Conservation (phyloP, 192 early-diverging fungal species). For the Backusella morwellensis region DNA sequence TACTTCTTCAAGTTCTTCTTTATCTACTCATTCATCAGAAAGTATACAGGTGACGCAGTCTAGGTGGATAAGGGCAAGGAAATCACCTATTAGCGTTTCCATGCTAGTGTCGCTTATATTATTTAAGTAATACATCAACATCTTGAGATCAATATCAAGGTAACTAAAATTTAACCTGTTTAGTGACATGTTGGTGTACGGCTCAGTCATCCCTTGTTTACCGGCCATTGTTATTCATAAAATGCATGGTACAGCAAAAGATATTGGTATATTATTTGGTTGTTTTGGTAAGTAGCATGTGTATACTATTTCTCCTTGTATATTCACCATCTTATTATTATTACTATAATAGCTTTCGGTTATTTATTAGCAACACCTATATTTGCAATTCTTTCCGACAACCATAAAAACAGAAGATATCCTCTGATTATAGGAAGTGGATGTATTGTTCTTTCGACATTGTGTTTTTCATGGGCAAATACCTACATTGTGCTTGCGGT, state of each 20-base stretch:
- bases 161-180: background rate
- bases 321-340: background rate
- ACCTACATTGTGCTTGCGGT: constrained; percentile 61
- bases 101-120: background rate
- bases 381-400: constrained; percentile 1
- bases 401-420: background rate
- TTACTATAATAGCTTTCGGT: background rate
- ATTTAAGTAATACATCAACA: background rate
- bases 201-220: background rate
- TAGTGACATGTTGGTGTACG: background rate
- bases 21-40: background rate
- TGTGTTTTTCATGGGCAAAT: constrained; percentile 53
- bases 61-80: background rate
- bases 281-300: background rate
- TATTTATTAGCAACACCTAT: background rate
- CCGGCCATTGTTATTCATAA: background rate
- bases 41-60: background rate
- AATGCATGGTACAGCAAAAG: background rate
- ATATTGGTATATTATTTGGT: constrained; percentile 1
- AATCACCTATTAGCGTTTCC: background rate
- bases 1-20: background rate
- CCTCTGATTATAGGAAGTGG: background rate
- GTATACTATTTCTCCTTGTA: background rate
- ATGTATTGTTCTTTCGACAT: background rate
- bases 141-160: background rate